These are phyloP conservation scores for Albugo laibachii DNA, from an alignment of 352 stramenopile species.

Conservation along the genomic window DNA sequence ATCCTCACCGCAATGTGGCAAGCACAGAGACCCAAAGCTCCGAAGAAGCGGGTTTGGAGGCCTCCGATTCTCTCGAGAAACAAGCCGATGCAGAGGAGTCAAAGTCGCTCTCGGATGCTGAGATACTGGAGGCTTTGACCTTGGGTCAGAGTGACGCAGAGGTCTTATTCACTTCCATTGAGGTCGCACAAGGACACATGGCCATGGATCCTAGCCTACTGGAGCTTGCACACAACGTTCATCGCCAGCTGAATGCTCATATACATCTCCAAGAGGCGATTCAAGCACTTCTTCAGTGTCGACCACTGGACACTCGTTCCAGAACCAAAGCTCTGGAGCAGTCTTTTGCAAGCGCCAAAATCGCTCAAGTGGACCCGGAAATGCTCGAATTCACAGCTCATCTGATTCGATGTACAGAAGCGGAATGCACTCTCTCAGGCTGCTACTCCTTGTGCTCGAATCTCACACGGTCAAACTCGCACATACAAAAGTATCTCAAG, in stretches of 20 bases:
- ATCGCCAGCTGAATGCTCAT: slow-evolving; percentile 48
- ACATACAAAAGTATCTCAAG: no score
- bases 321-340: slow-evolving; percentile 39
- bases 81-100: no score
- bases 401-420: slow-evolving; percentile 49
- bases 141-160: slow-evolving; percentile 50
- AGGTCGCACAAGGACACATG: slow-evolving; percentile 30
- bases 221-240: slow-evolving; percentile 26
- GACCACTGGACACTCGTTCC: slow-evolving; percentile 51
- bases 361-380: slow-evolving; percentile 21
- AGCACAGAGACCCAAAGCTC: no score
- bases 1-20: slow-evolving; percentile 1
- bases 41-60: no score
- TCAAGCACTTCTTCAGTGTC: slow-evolving; percentile 38
- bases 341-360: slow-evolving; percentile 22
- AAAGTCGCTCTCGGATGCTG: no score
- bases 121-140: no score
- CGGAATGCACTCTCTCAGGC: slow-evolving; percentile 64
- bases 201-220: slow-evolving; percentile 31
- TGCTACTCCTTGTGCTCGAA: slow-evolving; percentile 39
- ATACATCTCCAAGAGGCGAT: slow-evolving; percentile 59
- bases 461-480: slow-evolving; percentile 17
- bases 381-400: slow-evolving; percentile 39
- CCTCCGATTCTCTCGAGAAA: no score
- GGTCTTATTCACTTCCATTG: slow-evolving; percentile 51